Evolutionary conservation across 2,329 filamentous ascomycete species (phyloP), one percentile per base, ranked within the genome.

Genomic region (Beauveria medogensis): DNA sequence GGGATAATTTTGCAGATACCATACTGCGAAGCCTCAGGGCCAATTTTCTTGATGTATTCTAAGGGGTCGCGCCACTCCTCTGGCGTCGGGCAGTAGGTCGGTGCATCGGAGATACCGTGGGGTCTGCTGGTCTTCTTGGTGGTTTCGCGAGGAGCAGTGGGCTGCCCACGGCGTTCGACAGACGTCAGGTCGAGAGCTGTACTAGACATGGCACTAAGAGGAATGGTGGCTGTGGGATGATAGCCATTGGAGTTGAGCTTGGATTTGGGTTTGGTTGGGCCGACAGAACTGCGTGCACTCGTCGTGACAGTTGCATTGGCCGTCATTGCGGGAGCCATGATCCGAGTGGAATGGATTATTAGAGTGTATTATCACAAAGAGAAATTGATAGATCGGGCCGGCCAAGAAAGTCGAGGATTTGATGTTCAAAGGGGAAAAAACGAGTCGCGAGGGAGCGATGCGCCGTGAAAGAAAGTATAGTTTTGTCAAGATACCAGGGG

Each of bases 1-100:
- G 94, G 94, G 61, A 99, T 90, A 64, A 99, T 91, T 75, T 97
- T 96, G 82, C 92, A 92, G 59, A 99, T 90, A 55, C 94, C 94
- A 74, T 90, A 97, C 68, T 92, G 86, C 66, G 82, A 84, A 26
- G 91, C 94, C 72, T 97, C 92, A 1, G 91, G 87, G 1, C 87
- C 81, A 67, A 99, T 97, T 74, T 93, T 97, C 71, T 87, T 87
- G 68, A 99, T 92, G 70, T 97, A 99, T 68, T 90, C 89, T 70
- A 96, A 87, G 0, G 94, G 94, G 69, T 99, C 92, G 69, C 88
- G 91, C 81, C 94, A 99, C 74, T 99, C 92, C 67, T 97, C 92
- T 67, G 91, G 87, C 0, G 91, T 96, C 37, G 94, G 94, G 65
- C 86, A 82, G 73, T 91, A 99, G 5, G 91, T 94, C 2, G 93